These are phyloP conservation scores for Macrocystidia cucumis DNA, from an alignment of 1,284 basidiomycete genomes.

Conservation along the genomic window DNA sequence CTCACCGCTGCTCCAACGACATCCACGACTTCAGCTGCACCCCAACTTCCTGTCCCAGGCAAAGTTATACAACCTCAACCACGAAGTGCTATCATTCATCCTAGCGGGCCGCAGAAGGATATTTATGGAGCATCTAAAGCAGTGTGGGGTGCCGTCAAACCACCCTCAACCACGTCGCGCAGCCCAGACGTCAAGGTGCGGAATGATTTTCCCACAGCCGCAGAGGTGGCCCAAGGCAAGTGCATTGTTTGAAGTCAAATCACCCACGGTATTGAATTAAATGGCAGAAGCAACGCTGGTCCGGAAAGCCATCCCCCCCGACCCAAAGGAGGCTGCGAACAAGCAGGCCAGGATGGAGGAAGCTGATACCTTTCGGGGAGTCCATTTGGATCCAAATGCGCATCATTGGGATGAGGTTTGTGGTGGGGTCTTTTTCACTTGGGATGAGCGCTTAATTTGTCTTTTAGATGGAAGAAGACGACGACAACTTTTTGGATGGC, in stretches of 20 bases:
- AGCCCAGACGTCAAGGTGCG: slow-evolving; percentile 29
- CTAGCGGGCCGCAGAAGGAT: slow-evolving; percentile 35
- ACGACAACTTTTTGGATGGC: slow-evolving; percentile 82
- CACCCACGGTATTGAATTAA: slow-evolving; percentile 2
- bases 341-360: slow-evolving; percentile 63
- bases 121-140: slow-evolving; percentile 29
- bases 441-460: slow-evolving; percentile 1
- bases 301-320: slow-evolving; percentile 25
- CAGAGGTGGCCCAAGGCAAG: slow-evolving; percentile 80
- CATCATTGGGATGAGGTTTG: slow-evolving; percentile 95
- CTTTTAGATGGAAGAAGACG: slow-evolving; percentile 78
- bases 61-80: slow-evolving; percentile 69
- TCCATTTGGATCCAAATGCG: slow-evolving; percentile 86
- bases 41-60: slow-evolving; percentile 46
- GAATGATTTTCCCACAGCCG: slow-evolving; percentile 85
- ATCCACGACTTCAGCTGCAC: slow-evolving; percentile 19
- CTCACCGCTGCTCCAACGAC: slow-evolving; percentile 36
- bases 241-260: slow-evolving; percentile 9
- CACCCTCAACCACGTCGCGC: slow-evolving; percentile 20
- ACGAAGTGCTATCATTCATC: slow-evolving; percentile 29
- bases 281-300: slow-evolving; percentile 21
- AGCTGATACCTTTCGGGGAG: slow-evolving; percentile 88
- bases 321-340: slow-evolving; percentile 28
- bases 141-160: slow-evolving; percentile 57
- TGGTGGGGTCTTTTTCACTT: slow-evolving; percentile 13